phyloP scores from a whole-genome alignment of 345 rosid genomes.

The Bruguiera sexangula region DNA sequence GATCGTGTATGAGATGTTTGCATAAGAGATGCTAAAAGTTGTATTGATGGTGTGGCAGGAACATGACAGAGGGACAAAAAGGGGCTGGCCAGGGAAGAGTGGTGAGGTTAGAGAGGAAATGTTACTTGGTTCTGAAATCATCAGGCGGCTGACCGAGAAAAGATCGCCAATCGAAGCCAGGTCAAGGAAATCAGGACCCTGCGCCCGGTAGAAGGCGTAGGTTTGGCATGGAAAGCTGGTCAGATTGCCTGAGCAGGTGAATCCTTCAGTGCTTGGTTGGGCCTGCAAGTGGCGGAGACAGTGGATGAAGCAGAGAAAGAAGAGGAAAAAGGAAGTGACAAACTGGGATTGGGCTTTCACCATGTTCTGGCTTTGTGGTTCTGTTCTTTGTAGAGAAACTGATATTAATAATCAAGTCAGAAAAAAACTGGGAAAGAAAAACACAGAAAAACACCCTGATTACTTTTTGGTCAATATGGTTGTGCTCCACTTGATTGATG shows the following conservation, averaged over 20 bases:
- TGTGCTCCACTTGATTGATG: too few species aligned
- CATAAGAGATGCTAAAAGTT: constrained; percentile 38
- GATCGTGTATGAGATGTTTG: constrained; percentile 48
- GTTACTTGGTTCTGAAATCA: constrained; percentile 61
- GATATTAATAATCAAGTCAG: too few species aligned
- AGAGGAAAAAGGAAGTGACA: constrained; percentile 19
- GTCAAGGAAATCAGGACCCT: constrained; percentile 44
- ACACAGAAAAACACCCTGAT: too few species aligned
- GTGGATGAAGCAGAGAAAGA: constrained; percentile 16
- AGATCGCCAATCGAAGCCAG: constrained; percentile 60
- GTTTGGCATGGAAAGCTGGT: constrained; percentile 53
- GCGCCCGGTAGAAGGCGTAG: constrained; percentile 51
- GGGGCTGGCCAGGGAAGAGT: constrained; percentile 43
- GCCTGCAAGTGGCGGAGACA: constrained; percentile 20
- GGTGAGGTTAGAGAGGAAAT: constrained; percentile 49
- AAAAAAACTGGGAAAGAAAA: too few species aligned
- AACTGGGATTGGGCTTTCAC: constrained; percentile 20
- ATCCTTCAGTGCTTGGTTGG: constrained; percentile 48
- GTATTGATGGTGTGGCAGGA: constrained; percentile 43
- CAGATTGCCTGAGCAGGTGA: constrained; percentile 35
- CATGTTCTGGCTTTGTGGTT: too few species aligned
- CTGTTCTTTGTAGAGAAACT: too few species aligned
- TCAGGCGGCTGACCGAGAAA: constrained; percentile 52
- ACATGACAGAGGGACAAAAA: constrained; percentile 58
- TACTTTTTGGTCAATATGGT: too few species aligned